Conservation (phyloP, 768 basidiomycete species). For the Lactifluus subvellereus region DNA sequence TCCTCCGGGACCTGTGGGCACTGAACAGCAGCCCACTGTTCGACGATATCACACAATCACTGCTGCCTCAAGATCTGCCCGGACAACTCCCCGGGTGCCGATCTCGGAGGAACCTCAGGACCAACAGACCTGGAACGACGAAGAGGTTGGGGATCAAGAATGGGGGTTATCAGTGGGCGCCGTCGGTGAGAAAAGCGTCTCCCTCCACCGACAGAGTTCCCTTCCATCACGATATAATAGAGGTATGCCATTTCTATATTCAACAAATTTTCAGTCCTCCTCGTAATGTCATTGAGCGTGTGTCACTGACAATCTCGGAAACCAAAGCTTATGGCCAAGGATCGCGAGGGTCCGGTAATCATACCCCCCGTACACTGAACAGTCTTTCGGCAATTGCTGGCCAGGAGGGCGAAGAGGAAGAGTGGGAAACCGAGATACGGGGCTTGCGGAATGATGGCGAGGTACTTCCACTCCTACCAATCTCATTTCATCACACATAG, state of each 20-base stretch:
- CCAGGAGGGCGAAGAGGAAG: slow-evolving; percentile 83
- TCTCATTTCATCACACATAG: slow-evolving; percentile 4
- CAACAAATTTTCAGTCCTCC: neutral
- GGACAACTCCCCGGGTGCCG: slow-evolving; percentile 16
- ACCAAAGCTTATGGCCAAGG: slow-evolving; percentile 22
- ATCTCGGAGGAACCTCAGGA: slow-evolving; percentile 25
- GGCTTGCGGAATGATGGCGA: slow-evolving; percentile 61
- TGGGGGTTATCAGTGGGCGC: slow-evolving; percentile 16
- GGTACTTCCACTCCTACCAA: slow-evolving; percentile 35
- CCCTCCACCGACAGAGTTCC: slow-evolving; percentile 24
- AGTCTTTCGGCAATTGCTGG: slow-evolving; percentile 82
- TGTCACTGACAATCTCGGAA: neutral
- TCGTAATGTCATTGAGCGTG: neutral
- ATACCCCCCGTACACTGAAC: slow-evolving; percentile 70
- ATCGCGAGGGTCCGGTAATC: slow-evolving; percentile 44
- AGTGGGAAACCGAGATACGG: slow-evolving; percentile 69
- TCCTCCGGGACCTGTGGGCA: slow-evolving; percentile 11
- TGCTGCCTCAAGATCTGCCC: slow-evolving; percentile 20
- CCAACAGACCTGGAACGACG: slow-evolving; percentile 21
- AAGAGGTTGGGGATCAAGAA: slow-evolving; percentile 20
- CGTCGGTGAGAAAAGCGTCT: slow-evolving; percentile 24
- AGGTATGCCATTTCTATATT: slow-evolving; percentile 10
- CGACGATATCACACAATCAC: slow-evolving; percentile 26
- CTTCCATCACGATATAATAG: slow-evolving; percentile 24
- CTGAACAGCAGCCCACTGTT: slow-evolving; percentile 15